Evolutionary conservation across 2,329 filamentous ascomycete species (phyloP), one percentile per base, ranked within the genome.

Genomic region (Paracorniculantispora psalliotae): DNA sequence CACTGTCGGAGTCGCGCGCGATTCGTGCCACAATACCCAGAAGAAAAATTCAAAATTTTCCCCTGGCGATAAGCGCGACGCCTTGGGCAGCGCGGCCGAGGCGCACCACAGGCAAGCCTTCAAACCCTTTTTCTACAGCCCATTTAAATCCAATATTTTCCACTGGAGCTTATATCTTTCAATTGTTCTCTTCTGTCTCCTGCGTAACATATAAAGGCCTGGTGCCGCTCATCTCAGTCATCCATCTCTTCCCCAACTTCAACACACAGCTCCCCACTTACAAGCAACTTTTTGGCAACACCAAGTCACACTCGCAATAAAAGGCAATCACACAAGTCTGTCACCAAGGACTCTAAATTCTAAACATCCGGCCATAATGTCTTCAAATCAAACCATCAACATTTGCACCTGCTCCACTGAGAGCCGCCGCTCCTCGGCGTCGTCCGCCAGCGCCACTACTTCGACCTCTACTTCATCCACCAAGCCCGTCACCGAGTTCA

Each of bases 381-480:
- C 28, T n/a, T 25, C 53, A 17, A 33, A 10, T n/a, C 44, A 33
- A 23, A 35, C 26, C 33, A 2, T 21, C 41, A 47, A n/a, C 2
- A 10, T 12, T 17, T 25, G 43, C 53, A 48, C 15, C 9, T 35
- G 30, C 43, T n/a, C 43, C 23, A 15, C 12, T 8, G 43, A 56
- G 19, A 56, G 51, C 39, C 51, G 41, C 28, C 41, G 43, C 43
- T 47, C 53, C 10, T 56, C 53, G 37, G 28, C 30, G 7, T 56
- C 53, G 17, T 46, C 28, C n/a, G 17, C 43, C 41, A 56, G 43
- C 26, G 28, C 15, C 10, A n/a, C 43, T 37, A 17, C 43, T 15
- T 57, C 54, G n/a, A 28, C n/a, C n/a, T n/a, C 25, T 17, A 19
- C 35, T 5, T 49, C 26, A 37, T 33, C 46, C 12, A 48, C 17